Evolutionary conservation across 108 stramenopile species (phyloP), one percentile per base, ranked within the genome.

Genomic region (Stephanodiscus minutulus): DNA sequence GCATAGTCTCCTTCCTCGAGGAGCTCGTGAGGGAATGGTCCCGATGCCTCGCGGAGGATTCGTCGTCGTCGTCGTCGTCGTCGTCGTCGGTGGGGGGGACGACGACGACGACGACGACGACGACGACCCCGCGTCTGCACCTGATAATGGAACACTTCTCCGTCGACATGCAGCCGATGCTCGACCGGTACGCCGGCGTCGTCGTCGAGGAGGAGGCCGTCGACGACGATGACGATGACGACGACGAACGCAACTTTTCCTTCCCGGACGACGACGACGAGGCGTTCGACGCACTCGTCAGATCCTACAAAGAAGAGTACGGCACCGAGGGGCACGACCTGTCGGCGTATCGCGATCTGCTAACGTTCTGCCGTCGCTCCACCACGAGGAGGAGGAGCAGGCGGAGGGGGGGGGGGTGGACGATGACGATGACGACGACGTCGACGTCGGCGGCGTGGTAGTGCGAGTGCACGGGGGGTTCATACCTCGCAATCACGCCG

Each of bases 111-210:
- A 5, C 57, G 1, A 28, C 57, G 5, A 11, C 24, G 28, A 21
- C 20, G 48, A 37, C 33, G 27, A 44, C 2, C 29, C 65, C 72
- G 6, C 48, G 64, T 24, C 62, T 91, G 25, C 91, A 88, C 84
- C 73, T 91, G 13, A 79, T 91, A 36, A 73, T 88, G 77, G 91
- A 91, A 61, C 91, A 91, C 65, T 88, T 91, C 70, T 84, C 82
- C 28, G 82, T 88, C 36, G 88, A 91, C 57, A 79, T 91, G 82
- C 85, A 91, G 58, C 61, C 41, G 13, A 66, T 91, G n/a, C 62
- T 88, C 41, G 76, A 88, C 36, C 62, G 77, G 5, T 88, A 87
- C 70, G 75, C 73, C 59, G 33, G 25, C 62, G 18, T 72, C 17
- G 31, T 33, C 31, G 31, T 33, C 31, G 31, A 33, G 31, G 31